Conservation (phyloP, 768 basidiomycete species). For the Sporobolomyces pararoseus region DNA sequence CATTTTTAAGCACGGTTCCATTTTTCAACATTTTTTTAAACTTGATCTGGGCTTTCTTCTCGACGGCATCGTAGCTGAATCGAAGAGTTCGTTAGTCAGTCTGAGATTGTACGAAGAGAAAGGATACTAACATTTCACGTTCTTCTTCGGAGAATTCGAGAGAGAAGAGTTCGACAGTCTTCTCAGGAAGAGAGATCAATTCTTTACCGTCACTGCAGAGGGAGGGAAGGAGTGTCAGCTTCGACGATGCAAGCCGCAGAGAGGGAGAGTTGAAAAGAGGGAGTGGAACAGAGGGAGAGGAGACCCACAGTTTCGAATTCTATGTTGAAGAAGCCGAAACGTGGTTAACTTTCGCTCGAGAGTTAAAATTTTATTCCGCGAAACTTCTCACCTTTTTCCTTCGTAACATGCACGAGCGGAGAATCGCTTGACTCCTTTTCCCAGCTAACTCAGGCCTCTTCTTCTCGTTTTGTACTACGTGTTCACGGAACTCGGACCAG, state of each 20-base stretch:
- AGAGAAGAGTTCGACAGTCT: constrained; percentile 20
- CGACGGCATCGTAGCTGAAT: constrained; percentile 48
- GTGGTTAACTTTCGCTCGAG: no score
- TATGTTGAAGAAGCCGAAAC: neutral
- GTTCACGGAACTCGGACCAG: constrained; percentile 63
- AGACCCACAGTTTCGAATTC: constrained; percentile 25
- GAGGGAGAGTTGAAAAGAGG: neutral
- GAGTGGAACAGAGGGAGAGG: neutral
- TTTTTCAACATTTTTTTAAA: constrained; percentile 60
- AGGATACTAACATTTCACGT: constrained; percentile 40
- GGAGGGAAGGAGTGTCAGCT: no score
- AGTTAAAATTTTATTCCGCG: no score
- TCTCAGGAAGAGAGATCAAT: constrained; percentile 20
- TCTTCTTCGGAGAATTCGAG: constrained; percentile 50
- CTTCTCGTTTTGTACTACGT: constrained; percentile 52
- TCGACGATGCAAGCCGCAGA: no score
- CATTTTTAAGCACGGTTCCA: constrained; percentile 67
- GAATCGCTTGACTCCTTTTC: constrained; percentile 63
- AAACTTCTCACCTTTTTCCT: constrained; percentile 75
- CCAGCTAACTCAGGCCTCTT: constrained; percentile 63
- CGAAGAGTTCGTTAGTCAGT: neutral
- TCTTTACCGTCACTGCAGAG: constrained; percentile 30
- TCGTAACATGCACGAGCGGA: constrained; percentile 65
- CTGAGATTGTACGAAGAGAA: constrained; percentile 44
- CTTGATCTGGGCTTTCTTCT: constrained; percentile 46